Evolutionary conservation across 2,329 filamentous ascomycete species (phyloP), one percentile per base, ranked within the genome.

Genomic region (Colletotrichum musicola): DNA sequence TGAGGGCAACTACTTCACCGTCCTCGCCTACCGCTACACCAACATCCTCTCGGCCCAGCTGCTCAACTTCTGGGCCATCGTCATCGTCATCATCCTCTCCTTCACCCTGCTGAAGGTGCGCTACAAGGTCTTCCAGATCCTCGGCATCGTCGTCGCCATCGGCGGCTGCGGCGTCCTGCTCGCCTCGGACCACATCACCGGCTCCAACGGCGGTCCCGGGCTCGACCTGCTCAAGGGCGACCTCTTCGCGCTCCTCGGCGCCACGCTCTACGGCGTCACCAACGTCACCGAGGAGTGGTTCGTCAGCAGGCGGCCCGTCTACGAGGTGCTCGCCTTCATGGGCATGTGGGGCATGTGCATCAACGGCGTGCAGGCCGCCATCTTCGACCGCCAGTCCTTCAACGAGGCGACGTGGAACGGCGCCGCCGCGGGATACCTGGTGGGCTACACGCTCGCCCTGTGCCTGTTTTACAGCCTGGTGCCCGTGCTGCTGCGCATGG

Each of bases 21-120:
- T 99, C 58, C 87, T 98, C 57, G 96, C 95, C 5, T 99, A 98
- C 83, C 88, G 92, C 68, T 90, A 97, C 84, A 97, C 95, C 62
- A 98, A 95, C 75, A 92, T 98, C 74, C 87, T 98, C 56, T 96
- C 92, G 20, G 94, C 94, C 16, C 95, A 98, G 85, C 88, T 99
- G 60, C 94, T 99, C 82, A 98, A 98, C 86, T 98, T 98, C 83
- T 98, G 95, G 95, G 93, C 95, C 74, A 98, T 99, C 73, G 93
- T 97, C 58, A 90, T 95, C 71, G 96, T 99, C 22, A 94, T 98
- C 20, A 77, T 92, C 70, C 82, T 98, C 72, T 97, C 94, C 30
- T 95, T 97, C 81, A 73, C 90, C 71, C 85, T 98, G 74, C 88
- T 99, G 66, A 88, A 86, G 73, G 96, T 99, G 51, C 93, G 96